Conservation (phyloP, 176 grass and related monocot species). For the Calamus simplicifolius region DNA sequence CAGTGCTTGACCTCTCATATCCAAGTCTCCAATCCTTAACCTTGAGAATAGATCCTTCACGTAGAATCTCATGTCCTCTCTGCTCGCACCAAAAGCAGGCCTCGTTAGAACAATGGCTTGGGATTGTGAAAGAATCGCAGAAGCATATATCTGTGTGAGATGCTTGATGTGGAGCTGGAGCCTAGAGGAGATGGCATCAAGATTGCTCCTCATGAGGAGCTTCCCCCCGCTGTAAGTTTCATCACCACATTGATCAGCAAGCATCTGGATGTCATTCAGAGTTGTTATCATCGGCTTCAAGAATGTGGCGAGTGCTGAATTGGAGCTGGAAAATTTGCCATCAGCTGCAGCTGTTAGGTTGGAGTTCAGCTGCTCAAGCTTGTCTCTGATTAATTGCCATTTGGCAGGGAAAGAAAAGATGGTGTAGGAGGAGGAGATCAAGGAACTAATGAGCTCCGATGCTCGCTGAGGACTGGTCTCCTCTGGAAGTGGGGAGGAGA, state of each 20-base stretch:
- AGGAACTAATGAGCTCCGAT: conserved; percentile 28
- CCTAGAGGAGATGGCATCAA: conserved; percentile 44
- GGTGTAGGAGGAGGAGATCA: conserved; percentile 52
- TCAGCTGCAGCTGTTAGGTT: conserved; percentile 17
- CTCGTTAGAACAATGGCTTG: conserved; percentile 51
- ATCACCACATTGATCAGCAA: conserved; percentile 38
- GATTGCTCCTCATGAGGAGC: conserved; percentile 70
- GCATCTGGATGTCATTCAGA: conserved; percentile 28
- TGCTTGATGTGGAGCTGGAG: conserved; percentile 53
- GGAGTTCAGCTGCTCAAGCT: conserved; percentile 51
- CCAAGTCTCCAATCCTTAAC: conserved; percentile 47
- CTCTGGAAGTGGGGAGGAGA: neutral
- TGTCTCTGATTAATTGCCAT: conserved; percentile 76
- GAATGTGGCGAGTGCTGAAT: conserved; percentile 23
- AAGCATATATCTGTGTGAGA: conserved; percentile 35
- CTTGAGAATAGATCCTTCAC: conserved; percentile 73
- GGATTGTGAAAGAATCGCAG: conserved; percentile 19
- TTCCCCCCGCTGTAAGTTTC: conserved; percentile 55
- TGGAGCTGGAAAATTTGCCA: neutral
- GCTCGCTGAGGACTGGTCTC: conserved; percentile 18
- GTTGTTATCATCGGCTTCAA: conserved; percentile 27
- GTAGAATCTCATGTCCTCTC: conserved; percentile 66
- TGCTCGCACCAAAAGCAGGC: conserved; percentile 32
- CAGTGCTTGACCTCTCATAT: conserved; percentile 32
- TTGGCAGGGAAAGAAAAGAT: conserved; percentile 52